These are phyloP conservation scores for Nidula niveotomentosa DNA, from an alignment of 1,284 basidiomycete species.

Conservation along the genomic window DNA sequence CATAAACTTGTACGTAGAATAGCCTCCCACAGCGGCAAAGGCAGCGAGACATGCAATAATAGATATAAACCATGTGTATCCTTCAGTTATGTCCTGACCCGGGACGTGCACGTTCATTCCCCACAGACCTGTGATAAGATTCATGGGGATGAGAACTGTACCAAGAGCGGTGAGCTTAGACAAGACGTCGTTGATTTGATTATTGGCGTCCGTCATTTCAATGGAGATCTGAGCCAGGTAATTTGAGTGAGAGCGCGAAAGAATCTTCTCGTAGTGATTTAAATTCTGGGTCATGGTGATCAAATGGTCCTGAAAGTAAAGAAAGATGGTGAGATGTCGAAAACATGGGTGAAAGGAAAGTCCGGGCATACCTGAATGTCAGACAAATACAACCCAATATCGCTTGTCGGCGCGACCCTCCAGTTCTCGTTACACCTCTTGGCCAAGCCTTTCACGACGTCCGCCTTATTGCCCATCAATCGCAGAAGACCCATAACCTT, in stretches of 20 bases:
- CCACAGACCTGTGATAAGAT: conserved; percentile 90
- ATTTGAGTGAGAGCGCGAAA: conserved; percentile 98
- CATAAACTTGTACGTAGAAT: conserved; percentile 82
- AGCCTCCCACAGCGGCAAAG: conserved; percentile 82
- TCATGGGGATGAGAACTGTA: conserved; percentile 97
- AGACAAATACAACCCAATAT: conserved; percentile 69
- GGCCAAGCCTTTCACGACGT: conserved; percentile 98
- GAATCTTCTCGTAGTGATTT: conserved; percentile 99
- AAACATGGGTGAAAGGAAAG: conserved; percentile 86
- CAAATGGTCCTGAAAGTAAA: conserved; percentile 76
- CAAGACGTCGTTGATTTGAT: conserved; percentile 99
- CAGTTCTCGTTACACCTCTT: conserved; percentile 99
- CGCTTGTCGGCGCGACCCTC: conserved; percentile 96
- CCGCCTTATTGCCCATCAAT: conserved; percentile 99
- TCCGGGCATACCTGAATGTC: conserved; percentile 37
- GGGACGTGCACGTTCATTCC: conserved; percentile 95
- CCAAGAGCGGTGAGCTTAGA: conserved; percentile 98
- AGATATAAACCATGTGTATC: conserved; percentile 81
- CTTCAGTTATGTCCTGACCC: conserved; percentile 59
- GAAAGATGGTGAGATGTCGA: conserved; percentile 5
- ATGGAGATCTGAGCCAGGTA: conserved; percentile 98
- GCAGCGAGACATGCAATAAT: conserved; percentile 78
- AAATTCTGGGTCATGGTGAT: conserved; percentile 99
- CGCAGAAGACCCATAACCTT: conserved; percentile 98
- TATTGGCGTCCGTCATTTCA: conserved; percentile 99